phyloP scores from a whole-genome alignment of 176 grass and related monocot genomes.

The Metroxylon sagu region DNA sequence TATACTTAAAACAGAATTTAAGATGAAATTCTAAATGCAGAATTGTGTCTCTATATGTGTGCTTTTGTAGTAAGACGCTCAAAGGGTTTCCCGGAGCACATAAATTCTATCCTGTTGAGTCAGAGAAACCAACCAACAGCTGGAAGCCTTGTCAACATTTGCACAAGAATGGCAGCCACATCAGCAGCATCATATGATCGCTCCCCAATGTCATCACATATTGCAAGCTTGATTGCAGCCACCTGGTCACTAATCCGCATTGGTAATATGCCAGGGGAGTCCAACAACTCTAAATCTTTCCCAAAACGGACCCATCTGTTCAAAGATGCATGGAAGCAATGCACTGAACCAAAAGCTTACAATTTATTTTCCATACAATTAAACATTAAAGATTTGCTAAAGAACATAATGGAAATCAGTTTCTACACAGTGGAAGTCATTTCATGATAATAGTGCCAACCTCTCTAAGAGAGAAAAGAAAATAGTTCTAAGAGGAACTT shows the following conservation, averaged over 20 bases:
- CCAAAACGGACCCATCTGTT: conserved; percentile 88
- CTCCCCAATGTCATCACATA: conserved; percentile 97
- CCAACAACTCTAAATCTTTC: conserved; percentile 85
- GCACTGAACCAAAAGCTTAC: no score
- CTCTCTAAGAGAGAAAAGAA: background rate
- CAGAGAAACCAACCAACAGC: conserved; percentile 41
- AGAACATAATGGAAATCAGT: no score
- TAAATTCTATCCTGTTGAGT: no score
- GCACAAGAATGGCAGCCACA: conserved; percentile 66
- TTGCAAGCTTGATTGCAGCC: conserved; percentile 91
- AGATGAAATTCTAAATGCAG: no score
- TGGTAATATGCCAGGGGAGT: conserved; percentile 94
- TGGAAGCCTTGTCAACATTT: conserved; percentile 65
- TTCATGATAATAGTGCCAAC: no score
- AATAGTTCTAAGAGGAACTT: conserved; percentile 5
- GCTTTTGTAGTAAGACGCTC: no score
- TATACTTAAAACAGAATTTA: no score
- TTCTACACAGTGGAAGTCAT: no score
- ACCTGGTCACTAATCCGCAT: conserved; percentile 94
- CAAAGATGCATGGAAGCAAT: conserved; percentile 13
- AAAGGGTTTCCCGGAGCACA: no score
- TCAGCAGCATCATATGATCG: conserved; percentile 87
- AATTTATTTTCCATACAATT: no score
- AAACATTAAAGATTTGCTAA: no score
- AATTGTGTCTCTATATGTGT: no score